Evolutionary conservation across 768 basidiomycete genomes (phyloP).

Genomic region (Amanita pallidorosea): DNA sequence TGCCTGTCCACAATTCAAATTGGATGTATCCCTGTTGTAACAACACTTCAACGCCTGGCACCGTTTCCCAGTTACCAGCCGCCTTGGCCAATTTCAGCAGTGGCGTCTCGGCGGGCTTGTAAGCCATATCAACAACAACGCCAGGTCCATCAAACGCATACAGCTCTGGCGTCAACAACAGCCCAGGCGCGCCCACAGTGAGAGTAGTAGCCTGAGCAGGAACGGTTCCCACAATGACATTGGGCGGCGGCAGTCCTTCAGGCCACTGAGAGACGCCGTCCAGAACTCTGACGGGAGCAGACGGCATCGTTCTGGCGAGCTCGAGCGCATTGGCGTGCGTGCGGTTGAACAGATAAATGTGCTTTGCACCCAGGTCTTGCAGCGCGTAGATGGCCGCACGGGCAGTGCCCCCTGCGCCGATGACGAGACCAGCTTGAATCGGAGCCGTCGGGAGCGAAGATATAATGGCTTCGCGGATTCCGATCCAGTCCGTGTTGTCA

Average conservation of each 20-base stretch:
- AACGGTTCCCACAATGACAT: slow-evolving; percentile 82
- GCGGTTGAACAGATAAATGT: slow-evolving; percentile 84
- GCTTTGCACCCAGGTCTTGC: slow-evolving; percentile 50
- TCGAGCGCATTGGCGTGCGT: slow-evolving; percentile 64
- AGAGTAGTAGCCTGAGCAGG: slow-evolving; percentile 56
- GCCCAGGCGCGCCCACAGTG: slow-evolving; percentile 14
- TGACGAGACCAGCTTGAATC: slow-evolving; percentile 58
- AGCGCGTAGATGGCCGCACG: slow-evolving; percentile 92
- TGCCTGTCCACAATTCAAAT: slow-evolving; percentile 75
- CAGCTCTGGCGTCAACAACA: slow-evolving; percentile 46
- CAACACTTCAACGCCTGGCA: slow-evolving; percentile 77
- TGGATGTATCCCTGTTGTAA: slow-evolving; percentile 85
- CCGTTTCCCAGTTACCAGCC: slow-evolving; percentile 50
- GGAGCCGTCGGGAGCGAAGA: slow-evolving; percentile 26
- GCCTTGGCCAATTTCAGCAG: slow-evolving; percentile 57
- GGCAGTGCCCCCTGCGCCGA: slow-evolving; percentile 92
- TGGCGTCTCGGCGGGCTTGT: slow-evolving; percentile 80
- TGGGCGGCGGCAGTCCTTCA: slow-evolving; percentile 32
- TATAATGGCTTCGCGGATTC: slow-evolving; percentile 54
- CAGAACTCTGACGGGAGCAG: slow-evolving; percentile 48
- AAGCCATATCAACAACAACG: slow-evolving; percentile 92
- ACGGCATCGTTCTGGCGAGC: slow-evolving; percentile 59
- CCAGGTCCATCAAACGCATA: slow-evolving; percentile 42
- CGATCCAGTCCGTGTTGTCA: slow-evolving; percentile 96
- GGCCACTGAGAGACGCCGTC: slow-evolving; percentile 48